A percentile compares a stretch with the other conserved stretches of the same genome.
Conservation (phyloP, 768 basidiomycete genomes). For the Leccinum boreale region DNA sequence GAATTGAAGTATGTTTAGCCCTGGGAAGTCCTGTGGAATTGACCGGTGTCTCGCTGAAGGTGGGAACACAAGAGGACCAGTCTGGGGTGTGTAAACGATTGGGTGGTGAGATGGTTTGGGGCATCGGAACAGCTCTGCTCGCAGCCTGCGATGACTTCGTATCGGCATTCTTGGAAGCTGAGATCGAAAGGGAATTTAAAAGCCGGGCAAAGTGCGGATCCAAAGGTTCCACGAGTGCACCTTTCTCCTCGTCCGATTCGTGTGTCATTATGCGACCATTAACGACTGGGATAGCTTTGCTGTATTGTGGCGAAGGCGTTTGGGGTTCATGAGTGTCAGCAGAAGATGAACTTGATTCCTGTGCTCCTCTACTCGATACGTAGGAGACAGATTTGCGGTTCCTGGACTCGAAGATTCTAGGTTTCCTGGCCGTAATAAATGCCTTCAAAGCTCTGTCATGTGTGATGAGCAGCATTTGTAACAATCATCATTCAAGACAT, state of each 20-base stretch:
- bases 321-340: conserved; percentile 58
- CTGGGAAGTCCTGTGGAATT: conserved; percentile 7
- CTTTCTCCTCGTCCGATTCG: conserved; percentile 33
- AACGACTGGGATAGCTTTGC: conserved; percentile 33
- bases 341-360: conserved; percentile 68
- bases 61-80: conserved; percentile 32
- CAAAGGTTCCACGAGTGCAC: conserved; percentile 33
- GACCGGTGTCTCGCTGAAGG: conserved; percentile 12
- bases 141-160: conserved; percentile 4
- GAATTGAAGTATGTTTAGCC: conserved; percentile 1
- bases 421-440: conserved; percentile 64
- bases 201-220: conserved; percentile 74
- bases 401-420: conserved; percentile 37
- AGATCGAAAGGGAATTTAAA: conserved; percentile 58
- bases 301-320: conserved; percentile 61
- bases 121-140: conserved; percentile 6
- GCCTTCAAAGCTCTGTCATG: conserved; percentile 44
- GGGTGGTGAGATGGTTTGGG: conserved; percentile 10
- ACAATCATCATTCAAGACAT: conserved; percentile 25
- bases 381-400: conserved; percentile 35
- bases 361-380: conserved; percentile 32
- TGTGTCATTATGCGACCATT: conserved; percentile 21
- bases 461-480: conserved; percentile 2
- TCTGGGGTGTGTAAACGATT: conserved; percentile 24
- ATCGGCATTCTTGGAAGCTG: conserved; percentile 37